Conservation (phyloP, 495 filamentous ascomycete genomes). For the Copromyces sp. region DNA sequence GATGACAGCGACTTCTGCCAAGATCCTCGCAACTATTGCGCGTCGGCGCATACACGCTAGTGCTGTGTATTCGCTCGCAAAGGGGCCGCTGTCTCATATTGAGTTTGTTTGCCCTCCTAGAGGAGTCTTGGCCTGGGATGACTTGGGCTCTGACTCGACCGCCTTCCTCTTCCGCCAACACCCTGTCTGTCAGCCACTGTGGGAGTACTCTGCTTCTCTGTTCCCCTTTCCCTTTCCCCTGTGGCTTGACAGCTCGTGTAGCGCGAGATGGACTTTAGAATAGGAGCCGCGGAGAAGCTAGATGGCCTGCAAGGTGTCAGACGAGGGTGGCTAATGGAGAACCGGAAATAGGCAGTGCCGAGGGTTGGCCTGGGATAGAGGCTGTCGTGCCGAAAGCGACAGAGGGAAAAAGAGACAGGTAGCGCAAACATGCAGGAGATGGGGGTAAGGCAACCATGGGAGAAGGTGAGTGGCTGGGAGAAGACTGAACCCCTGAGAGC, state of each 20-base stretch:
- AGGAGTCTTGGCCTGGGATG: conserved; percentile 6
- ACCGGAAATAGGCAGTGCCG: not conserved
- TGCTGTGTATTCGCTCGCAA: not conserved
- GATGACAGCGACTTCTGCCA: not conserved
- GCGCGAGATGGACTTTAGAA: not conserved
- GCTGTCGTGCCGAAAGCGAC: not conserved
- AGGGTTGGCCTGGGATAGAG: not conserved
- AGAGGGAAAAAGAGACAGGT: not conserved
- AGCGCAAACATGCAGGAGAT: not conserved
- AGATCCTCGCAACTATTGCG: not conserved
- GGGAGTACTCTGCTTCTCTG: not conserved
- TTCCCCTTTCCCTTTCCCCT: not conserved
- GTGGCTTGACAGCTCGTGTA: not conserved
- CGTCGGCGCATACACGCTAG: not conserved
- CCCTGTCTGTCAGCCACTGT: not conserved
- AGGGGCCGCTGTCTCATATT: not conserved
- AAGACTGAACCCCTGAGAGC: not conserved
- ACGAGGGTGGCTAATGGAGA: not conserved
- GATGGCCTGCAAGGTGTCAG: not conserved
- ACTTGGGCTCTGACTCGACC: not conserved
- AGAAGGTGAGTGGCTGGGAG: not conserved
- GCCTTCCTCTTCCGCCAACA: not conserved
- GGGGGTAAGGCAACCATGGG: not conserved
- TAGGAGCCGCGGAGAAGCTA: not conserved
- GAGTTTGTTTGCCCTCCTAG: not conserved